These are phyloP conservation scores for Amborella trichopoda DNA, from an alignment of 164 flowering plant species.

Conservation along the genomic window DNA sequence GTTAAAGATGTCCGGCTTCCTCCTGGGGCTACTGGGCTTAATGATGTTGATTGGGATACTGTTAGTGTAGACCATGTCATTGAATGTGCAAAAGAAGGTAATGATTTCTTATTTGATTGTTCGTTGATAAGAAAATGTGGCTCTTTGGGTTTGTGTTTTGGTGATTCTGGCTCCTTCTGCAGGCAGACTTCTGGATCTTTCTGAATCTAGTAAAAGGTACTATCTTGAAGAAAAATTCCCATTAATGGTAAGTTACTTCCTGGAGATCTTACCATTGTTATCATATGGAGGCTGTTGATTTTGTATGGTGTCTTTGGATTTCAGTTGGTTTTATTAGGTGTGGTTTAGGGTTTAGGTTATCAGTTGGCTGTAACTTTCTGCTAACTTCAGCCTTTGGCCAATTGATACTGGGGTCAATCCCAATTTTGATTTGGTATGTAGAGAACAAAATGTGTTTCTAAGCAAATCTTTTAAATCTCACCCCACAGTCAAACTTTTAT, in stretches of 20 bases:
- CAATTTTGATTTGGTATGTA: no score
- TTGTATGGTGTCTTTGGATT: not conserved
- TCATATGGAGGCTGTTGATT: not conserved
- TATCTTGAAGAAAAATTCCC: slow-evolving; percentile 36
- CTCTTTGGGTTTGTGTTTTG: not conserved
- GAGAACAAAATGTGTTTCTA: no score
- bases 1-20: slow-evolving; percentile 28
- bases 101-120: not conserved
- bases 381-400: not conserved
- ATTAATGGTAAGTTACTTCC: slow-evolving; percentile 36
- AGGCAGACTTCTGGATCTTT: slow-evolving; percentile 60
- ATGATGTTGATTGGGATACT: slow-evolving; percentile 31
- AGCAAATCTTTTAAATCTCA: no score
- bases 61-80: slow-evolving; percentile 58
- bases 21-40: slow-evolving; percentile 18
- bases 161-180: not conserved
- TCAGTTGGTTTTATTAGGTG: not conserved
- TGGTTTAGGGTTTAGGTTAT: not conserved
- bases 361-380: not conserved
- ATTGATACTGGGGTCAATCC: no score
- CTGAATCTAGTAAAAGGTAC: slow-evolving; percentile 33
- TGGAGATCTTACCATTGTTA: not conserved
- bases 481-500: not conserved
- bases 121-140: not conserved
- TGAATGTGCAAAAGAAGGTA: slow-evolving; percentile 46